Base-by-base conservation (phyloP, 345 rosid genomes). In the Pugionium cornutum region DNA sequence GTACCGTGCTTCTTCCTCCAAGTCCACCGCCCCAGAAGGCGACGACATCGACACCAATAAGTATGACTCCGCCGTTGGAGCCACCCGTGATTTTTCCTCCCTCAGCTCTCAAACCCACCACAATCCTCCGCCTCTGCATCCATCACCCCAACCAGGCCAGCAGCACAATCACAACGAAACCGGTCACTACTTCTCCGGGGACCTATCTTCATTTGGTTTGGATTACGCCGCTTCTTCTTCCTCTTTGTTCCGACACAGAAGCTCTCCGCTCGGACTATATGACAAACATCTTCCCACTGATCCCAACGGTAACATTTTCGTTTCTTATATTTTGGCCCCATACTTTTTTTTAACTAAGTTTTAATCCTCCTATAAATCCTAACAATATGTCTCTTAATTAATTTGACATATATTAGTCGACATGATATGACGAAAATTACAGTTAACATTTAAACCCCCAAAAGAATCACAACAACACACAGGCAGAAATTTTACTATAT, bases 251-350 rank as follows among this genome's bases (percentile, higher is more conserved):
- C 61, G 97, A 59, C 99, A 94, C 36, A 78, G 82, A 63, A 94
- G 99, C 82, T 94, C 99, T 18, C 96, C 99, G 1, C 92, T 96
- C 6, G 96, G 95, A n/a, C 86, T 94, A 63, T 78, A 80, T 3
- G 75, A 74, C 58, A 73, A 74, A 33, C 64, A 60, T 61, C 73
- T 74, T 66, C 68, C 77, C 9, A 61, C 63, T 67, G 53, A 74
- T 67, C 64, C 47, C 47, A 61, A 54, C 77, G 64, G 77, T 74
- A 74, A 62, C 41, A 6, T 73, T 31, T 42, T 7, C 2, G 28
- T 11, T 48, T 58, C 41, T 58, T 51, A 35, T 40, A 49, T 42
- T 57, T 31, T 1, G 5, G 34, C 30, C 45, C 34, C 4, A 2
- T 8, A 11, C 2, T 28, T 47, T 49, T 25, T 8, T 9, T 7